Conservation (phyloP, 768 basidiomycete species). For the Phylloporus arenicola region DNA sequence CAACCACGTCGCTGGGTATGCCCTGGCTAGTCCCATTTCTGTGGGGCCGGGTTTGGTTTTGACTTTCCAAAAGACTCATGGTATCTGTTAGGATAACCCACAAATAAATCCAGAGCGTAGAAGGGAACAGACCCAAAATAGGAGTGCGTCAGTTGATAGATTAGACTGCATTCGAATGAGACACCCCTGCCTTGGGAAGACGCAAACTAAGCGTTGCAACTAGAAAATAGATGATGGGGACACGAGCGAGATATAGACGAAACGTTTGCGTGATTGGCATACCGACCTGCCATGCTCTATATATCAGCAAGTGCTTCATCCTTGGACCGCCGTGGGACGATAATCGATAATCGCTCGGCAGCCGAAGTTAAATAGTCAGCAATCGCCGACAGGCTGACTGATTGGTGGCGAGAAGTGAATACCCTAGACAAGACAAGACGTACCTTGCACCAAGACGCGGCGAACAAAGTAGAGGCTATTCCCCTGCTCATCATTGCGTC, state of each 20-base stretch:
- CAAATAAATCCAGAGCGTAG: background rate
- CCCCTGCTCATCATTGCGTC: too few species aligned
- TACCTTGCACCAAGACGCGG: background rate
- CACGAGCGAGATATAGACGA: too few species aligned
- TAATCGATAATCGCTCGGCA: background rate
- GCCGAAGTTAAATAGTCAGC: conserved; percentile 1
- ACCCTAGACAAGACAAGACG: too few species aligned
- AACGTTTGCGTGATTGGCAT: too few species aligned
- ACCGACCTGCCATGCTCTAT: too few species aligned
- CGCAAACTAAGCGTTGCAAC: background rate
- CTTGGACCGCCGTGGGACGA: conserved; percentile 9
- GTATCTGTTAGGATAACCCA: background rate
- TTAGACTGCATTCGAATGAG: background rate
- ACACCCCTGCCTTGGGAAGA: background rate
- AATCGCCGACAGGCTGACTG: background rate
- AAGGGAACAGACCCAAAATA: background rate
- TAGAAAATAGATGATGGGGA: background rate
- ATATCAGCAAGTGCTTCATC: conserved; percentile 7
- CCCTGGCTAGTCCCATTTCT: background rate
- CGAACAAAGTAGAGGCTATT: too few species aligned
- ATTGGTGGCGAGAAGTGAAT: background rate
- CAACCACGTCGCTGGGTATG: background rate
- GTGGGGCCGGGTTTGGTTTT: too few species aligned
- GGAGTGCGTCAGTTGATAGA: background rate
- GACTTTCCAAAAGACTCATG: conserved; percentile 2